Conservation (phyloP, 2,329 filamentous ascomycete genomes). For the Ophiostoma triangulosporum region DNA sequence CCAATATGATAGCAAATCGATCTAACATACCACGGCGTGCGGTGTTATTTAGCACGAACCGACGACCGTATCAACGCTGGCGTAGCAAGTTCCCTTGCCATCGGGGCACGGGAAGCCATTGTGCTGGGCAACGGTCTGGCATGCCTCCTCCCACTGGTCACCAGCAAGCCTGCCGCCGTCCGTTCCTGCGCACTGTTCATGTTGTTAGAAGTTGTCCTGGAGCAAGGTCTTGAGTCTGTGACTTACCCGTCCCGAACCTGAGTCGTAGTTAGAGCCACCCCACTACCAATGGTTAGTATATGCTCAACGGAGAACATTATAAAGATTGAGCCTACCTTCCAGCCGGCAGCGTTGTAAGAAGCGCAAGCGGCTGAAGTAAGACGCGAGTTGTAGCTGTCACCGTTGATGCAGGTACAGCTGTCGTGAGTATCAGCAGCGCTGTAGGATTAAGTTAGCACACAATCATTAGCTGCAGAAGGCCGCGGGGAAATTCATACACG, state of each 20-base stretch:
- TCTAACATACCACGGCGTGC: too few species aligned
- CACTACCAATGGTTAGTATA: neutral
- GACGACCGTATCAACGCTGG: neutral
- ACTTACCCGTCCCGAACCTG: neutral
- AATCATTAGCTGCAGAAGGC: too few species aligned
- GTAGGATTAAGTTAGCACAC: neutral
- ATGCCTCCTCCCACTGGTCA: neutral
- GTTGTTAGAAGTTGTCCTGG: neutral
- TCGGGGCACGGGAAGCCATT: neutral
- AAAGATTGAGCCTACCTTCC: neutral
- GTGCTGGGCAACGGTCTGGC: neutral
- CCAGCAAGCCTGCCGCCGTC: neutral
- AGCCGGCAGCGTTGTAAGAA: neutral
- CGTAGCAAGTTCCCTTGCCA: neutral
- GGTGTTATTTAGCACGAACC: neutral
- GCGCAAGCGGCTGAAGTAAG: neutral
- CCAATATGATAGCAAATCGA: too few species aligned
- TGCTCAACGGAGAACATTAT: neutral
- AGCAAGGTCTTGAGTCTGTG: too few species aligned
- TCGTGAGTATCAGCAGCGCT: neutral
- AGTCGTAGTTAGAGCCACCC: neutral
- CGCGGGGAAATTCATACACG: neutral
- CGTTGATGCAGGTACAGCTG: neutral
- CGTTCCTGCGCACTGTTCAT: neutral
- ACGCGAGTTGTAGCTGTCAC: neutral